phyloP scores from a whole-genome alignment of 2,329 filamentous ascomycete genomes.

The Waltergamsia citrina region DNA sequence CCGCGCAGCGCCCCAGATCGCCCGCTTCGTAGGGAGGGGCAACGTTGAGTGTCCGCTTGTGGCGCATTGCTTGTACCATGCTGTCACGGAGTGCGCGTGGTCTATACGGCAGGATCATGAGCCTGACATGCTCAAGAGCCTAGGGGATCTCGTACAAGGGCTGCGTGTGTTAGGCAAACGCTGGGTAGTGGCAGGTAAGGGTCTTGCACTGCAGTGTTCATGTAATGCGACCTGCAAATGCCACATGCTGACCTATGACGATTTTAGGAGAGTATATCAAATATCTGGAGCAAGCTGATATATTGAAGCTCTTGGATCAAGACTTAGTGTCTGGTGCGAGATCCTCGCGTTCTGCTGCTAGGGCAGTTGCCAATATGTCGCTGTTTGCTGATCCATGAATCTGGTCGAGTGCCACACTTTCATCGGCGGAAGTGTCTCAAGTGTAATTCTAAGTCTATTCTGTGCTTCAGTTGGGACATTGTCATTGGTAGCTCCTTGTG shows the following conservation, averaged over 20 bases:
- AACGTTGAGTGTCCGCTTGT: conserved; percentile 4
- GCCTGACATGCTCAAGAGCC: conserved; percentile 4
- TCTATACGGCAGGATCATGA: conserved; percentile 11
- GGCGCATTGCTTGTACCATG: conserved; percentile 8
- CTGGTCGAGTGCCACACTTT: too few species aligned
- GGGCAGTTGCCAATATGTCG: too few species aligned
- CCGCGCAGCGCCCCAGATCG: conserved; percentile 2
- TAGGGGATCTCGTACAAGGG: conserved; percentile 5
- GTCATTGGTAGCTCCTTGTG: too few species aligned
- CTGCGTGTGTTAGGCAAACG: conserved; percentile 1
- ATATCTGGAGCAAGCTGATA: conserved; percentile 1
- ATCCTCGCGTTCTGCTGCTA: too few species aligned
- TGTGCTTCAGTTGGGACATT: too few species aligned
- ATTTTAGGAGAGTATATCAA: neutral
- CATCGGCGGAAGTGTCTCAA: too few species aligned
- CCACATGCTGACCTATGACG: too few species aligned
- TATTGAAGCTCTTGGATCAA: neutral
- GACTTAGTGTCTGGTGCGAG: too few species aligned
- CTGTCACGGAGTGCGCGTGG: conserved; percentile 10
- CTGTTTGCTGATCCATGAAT: too few species aligned
- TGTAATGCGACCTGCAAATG: too few species aligned
- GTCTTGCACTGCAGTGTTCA: neutral
- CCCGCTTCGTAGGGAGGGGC: neutral
- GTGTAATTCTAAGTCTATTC: too few species aligned
- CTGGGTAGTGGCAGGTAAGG: conserved; percentile 2